Evolutionary conservation across 768 basidiomycete genomes (phyloP), one percentile per base, ranked within the genome.

Genomic region (Collybia nuda): DNA sequence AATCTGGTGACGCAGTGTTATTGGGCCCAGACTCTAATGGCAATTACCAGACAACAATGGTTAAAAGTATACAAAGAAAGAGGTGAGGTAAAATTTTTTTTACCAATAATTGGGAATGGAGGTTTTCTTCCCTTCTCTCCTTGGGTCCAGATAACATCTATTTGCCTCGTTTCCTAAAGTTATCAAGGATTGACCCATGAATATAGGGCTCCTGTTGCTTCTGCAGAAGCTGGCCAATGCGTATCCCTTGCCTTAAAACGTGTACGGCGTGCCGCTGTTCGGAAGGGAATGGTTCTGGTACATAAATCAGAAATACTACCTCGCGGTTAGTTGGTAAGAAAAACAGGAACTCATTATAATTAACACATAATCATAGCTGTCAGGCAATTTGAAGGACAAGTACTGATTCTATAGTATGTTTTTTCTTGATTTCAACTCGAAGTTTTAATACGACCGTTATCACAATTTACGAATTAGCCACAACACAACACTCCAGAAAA

Each of bases 11-110:
- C 61, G 65, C 84, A 1, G 82, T 96, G 22, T 67, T 93, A 18
- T 73, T 97, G 42, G 97, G 96, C 1, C 97, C 97, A 1, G 97
- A 99, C 64, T 82, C 90, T 0, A 91, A 93, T 47, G 96, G 96
- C 2, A 86, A 90, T 59, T 98, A 87, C 67, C 81, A 85, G 54
- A 77, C 80, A 35, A 90, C 90, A 0, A 72, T 84, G 7, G 74
- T 99, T 54, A 93, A 90, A 73, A 89, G 85, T 57, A 99, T 99
- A 71, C 95, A 98, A 70, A 81, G 95, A 51, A 99, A 98, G 67
- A 73, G 90, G 89, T 88, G 42, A 28, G 76, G 3, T 14, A 11
- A 26, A 7, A 4, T 32, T 11, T 32, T 32, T 32, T 32, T 11
- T 32, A 28, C 32, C 12, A 32, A 32, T 32, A 9, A 32, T 11